Evolutionary conservation across 2,329 filamentous ascomycete species (phyloP).

Genomic region (Fusarium tanahbumbuense): DNA sequence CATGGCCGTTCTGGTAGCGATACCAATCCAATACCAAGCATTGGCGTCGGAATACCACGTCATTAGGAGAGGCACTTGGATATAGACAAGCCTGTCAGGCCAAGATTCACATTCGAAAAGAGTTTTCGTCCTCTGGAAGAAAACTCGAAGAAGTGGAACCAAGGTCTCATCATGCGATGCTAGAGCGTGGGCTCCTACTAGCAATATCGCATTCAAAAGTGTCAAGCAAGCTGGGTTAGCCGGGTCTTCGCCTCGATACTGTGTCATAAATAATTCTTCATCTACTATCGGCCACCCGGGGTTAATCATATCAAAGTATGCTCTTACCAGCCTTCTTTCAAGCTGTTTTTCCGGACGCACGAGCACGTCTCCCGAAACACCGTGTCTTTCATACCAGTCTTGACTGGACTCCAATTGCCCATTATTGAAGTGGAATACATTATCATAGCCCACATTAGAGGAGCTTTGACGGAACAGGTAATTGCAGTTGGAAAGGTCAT

Average conservation of each 20-base stretch:
- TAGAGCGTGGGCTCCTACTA: constrained; percentile 12
- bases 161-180: constrained; percentile 1
- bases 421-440: constrained; percentile 14
- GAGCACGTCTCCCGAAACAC: background rate
- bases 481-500: constrained; percentile 2
- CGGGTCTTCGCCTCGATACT: background rate
- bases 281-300: constrained; percentile 19
- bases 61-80: constrained; percentile 1
- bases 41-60: constrained; percentile 20
- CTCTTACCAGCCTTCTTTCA: background rate
- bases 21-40: constrained; percentile 23
- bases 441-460: background rate
- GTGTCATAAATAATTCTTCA: constrained; percentile 13
- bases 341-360: background rate
- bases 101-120: constrained; percentile 2
- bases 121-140: constrained; percentile 2
- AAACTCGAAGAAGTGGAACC: background rate
- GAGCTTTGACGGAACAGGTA: constrained; percentile 7
- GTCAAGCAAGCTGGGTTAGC: constrained; percentile 6
- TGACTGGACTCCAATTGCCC: background rate
- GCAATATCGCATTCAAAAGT: constrained; percentile 9
- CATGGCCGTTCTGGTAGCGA: constrained; percentile 15
- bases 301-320: constrained; percentile 5
- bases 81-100: constrained; percentile 8
- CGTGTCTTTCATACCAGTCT: constrained; percentile 3